phyloP scores from a whole-genome alignment of 768 basidiomycete species.

The Suillus sp. region DNA sequence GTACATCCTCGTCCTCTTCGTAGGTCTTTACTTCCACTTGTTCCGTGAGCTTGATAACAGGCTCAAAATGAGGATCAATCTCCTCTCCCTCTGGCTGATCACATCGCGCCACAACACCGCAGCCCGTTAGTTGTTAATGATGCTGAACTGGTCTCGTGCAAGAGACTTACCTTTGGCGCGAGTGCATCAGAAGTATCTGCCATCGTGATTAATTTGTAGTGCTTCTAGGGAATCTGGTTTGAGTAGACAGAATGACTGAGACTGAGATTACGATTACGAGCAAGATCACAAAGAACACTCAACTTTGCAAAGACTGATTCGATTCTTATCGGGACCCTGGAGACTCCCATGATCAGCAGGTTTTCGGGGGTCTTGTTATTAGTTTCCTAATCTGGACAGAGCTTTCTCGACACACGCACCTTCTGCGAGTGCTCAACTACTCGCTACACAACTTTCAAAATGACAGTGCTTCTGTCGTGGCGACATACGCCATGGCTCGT shows the following conservation, averaged over 20 bases:
- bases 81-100: constrained; percentile 61
- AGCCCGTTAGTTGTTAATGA: constrained; percentile 2
- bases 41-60: constrained; percentile 94
- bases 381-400: constrained; percentile 2
- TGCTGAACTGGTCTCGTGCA: constrained; percentile 20
- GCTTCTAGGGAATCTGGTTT: constrained; percentile 7
- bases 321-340: constrained; percentile 17
- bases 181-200: constrained; percentile 63
- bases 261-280: constrained; percentile 8
- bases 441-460: constrained; percentile 9
- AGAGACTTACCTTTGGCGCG: constrained; percentile 64
- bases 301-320: constrained; percentile 13
- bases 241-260: constrained; percentile 5
- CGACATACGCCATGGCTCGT: constrained; percentile 41
- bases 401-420: not conserved
- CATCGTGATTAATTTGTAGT: constrained; percentile 40
- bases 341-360: constrained; percentile 10
- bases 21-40: constrained; percentile 92
- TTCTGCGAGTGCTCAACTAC: not conserved
- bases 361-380: constrained; percentile 31
- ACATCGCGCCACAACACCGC: constrained; percentile 8
- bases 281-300: constrained; percentile 14
- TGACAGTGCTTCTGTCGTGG: constrained; percentile 37
- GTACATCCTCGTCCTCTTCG: constrained; percentile 90
- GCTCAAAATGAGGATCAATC: constrained; percentile 89